A percentile compares a stretch with the other conserved stretches of the same genome.
Evolutionary conservation across 2,329 filamentous ascomycete species (phyloP).

Genomic region (Blastomyces silverae): DNA sequence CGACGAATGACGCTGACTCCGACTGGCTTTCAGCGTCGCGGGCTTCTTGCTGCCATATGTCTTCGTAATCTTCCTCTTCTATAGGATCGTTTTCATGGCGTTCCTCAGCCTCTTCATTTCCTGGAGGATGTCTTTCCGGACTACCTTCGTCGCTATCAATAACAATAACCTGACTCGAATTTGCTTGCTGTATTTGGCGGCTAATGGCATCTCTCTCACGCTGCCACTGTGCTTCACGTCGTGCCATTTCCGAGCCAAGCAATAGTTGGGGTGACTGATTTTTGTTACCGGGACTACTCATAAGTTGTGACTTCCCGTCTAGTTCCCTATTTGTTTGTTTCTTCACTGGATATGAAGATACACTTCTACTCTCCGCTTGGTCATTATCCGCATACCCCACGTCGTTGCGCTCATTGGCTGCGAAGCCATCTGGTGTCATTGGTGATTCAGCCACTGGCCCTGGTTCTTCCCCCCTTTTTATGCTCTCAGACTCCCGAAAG

Average conservation of each 20-base stretch:
- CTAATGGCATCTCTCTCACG: constrained; percentile 42
- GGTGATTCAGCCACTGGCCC: constrained; percentile 13
- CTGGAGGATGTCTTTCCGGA: constrained; percentile 9
- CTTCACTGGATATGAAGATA: not conserved
- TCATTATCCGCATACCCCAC: not conserved
- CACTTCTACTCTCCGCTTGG: not conserved
- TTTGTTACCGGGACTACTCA: not conserved
- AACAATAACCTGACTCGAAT: constrained; percentile 40
- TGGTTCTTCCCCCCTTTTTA: constrained; percentile 6
- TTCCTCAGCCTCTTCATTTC: constrained; percentile 18
- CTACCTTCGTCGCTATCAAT: constrained; percentile 35
- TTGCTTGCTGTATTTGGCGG: constrained; percentile 40
- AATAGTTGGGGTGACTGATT: constrained; percentile 3
- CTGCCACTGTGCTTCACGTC: constrained; percentile 40
- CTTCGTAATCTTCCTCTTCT: constrained; percentile 35
- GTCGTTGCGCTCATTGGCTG: constrained; percentile 13
- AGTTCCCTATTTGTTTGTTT: not conserved
- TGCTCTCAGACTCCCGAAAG: constrained; percentile 23
- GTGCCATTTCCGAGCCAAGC: constrained; percentile 25
- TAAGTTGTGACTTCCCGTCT: not conserved
- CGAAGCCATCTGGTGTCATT: constrained; percentile 17
- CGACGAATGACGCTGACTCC: constrained; percentile 24
- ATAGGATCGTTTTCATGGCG: constrained; percentile 17
- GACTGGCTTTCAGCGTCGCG: constrained; percentile 33
- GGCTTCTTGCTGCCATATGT: constrained; percentile 46